phyloP scores from a whole-genome alignment of 441 rosid genomes.

The Bruguiera hainesii region DNA sequence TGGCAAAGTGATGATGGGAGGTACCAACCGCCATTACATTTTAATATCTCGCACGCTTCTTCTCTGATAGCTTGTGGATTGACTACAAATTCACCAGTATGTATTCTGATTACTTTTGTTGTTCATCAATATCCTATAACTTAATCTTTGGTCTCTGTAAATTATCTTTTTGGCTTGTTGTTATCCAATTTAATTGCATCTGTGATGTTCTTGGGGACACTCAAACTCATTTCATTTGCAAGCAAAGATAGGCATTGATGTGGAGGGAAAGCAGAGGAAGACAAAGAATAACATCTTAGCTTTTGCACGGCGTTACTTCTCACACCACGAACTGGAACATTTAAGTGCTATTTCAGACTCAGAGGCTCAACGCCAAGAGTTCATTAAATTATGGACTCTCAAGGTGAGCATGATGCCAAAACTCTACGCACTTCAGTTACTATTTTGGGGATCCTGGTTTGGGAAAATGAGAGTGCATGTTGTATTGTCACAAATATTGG shows the following conservation, averaged over 20 bases:
- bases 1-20: conserved; percentile 41
- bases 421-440: neutral
- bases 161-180: neutral
- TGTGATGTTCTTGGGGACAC: neutral
- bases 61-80: conserved; percentile 88
- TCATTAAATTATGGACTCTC: conserved; percentile 86
- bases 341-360: conserved; percentile 58
- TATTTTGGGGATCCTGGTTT: neutral
- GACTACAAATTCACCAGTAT: conserved; percentile 50
- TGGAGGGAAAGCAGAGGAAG: conserved; percentile 74
- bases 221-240: conserved; percentile 21
- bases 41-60: conserved; percentile 83
- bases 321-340: conserved; percentile 48
- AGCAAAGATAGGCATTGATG: conserved; percentile 79
- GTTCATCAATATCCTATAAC: neutral
- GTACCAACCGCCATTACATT: conserved; percentile 47
- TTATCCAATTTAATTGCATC: neutral
- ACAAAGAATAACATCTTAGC: conserved; percentile 50
- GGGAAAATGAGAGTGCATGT: neutral
- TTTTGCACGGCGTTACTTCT: conserved; percentile 65
- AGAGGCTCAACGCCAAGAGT: conserved; percentile 61
- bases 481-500: neutral
- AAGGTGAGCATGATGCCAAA: conserved; percentile 46
- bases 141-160: neutral
- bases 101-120: conserved; percentile 18